Percentiles rank a stretch among this genome's conserved stretches.
Conservation (phyloP, 768 basidiomycete genomes). For the Xerocomus potaroensis region DNA sequence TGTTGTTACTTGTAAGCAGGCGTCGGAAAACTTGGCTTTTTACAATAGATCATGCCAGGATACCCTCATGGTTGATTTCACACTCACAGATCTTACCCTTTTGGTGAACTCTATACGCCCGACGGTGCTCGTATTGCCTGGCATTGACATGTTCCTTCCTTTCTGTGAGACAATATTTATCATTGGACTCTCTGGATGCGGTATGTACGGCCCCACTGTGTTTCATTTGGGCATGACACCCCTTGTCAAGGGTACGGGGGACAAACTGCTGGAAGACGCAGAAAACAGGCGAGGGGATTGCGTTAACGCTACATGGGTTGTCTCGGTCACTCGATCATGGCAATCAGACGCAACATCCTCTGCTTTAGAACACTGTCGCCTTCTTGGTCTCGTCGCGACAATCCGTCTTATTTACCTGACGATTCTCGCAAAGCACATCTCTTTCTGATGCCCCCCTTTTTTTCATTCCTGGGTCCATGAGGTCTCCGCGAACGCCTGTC, state of each 20-base stretch:
- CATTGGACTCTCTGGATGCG: slow-evolving; percentile 74
- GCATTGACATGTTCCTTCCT: slow-evolving; percentile 66
- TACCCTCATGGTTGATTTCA: slow-evolving; percentile 67
- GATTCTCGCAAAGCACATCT: slow-evolving; percentile 73
- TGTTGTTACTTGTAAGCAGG: slow-evolving; percentile 13
- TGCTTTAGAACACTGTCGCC: neutral
- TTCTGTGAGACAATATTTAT: slow-evolving; percentile 73
- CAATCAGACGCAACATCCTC: slow-evolving; percentile 1
- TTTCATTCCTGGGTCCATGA: slow-evolving; percentile 85
- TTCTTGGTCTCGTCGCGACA: slow-evolving; percentile 33
- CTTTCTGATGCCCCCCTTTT: slow-evolving; percentile 78
- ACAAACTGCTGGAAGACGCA: slow-evolving; percentile 36
- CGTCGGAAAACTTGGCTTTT: slow-evolving; percentile 31
- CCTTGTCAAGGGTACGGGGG: slow-evolving; percentile 42
- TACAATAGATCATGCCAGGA: slow-evolving; percentile 63
- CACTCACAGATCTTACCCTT: slow-evolving; percentile 57
- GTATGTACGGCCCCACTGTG: slow-evolving; percentile 66
- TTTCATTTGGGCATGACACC: slow-evolving; percentile 71
- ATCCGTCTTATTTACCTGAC: slow-evolving; percentile 59
- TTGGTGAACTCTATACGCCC: slow-evolving; percentile 74
- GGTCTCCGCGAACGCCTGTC: slow-evolving; percentile 66
- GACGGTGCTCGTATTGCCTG: slow-evolving; percentile 49
- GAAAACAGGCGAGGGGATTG: slow-evolving; percentile 19
- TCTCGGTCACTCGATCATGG: slow-evolving; percentile 5
- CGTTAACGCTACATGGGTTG: neutral